Conservation (phyloP, 225 moss, liverwort and hornwort genomes). For the Straminergon stramineum region DNA sequence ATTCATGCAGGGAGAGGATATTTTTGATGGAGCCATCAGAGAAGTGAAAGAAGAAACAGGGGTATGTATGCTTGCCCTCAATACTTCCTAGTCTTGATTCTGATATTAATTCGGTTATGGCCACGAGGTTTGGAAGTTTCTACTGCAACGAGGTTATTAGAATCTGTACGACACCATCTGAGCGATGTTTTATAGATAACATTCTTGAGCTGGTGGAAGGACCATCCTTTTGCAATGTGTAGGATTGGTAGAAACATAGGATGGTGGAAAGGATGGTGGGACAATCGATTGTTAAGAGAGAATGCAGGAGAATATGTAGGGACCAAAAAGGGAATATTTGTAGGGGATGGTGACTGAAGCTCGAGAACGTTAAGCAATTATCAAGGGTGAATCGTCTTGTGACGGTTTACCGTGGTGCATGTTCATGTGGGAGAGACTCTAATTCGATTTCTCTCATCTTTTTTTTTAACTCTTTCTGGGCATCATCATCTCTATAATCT, state of each 20-base stretch:
- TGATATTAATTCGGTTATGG: neutral
- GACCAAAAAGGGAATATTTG: neutral
- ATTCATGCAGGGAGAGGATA: constrained; percentile 53
- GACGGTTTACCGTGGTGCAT: neutral
- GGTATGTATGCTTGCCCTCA: constrained; percentile 16
- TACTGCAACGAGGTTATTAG: neutral
- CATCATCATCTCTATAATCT: neutral
- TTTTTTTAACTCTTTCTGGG: neutral
- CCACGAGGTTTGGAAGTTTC: neutral
- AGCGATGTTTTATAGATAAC: neutral
- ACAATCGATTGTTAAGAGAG: neutral
- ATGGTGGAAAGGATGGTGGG: neutral
- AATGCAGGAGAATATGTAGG: neutral
- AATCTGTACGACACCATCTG: neutral
- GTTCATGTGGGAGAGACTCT: neutral
- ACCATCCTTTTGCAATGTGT: neutral
- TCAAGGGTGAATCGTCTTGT: neutral
- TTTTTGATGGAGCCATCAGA: constrained; percentile 51
- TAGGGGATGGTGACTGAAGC: neutral
- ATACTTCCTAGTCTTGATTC: neutral
- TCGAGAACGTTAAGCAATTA: neutral
- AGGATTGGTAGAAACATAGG: neutral
- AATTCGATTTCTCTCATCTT: neutral
- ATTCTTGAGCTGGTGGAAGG: neutral
- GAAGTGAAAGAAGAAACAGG: constrained; percentile 83